phyloP scores from a whole-genome alignment of 2,329 filamentous ascomycete species.

The Sarocladium oryzae region DNA sequence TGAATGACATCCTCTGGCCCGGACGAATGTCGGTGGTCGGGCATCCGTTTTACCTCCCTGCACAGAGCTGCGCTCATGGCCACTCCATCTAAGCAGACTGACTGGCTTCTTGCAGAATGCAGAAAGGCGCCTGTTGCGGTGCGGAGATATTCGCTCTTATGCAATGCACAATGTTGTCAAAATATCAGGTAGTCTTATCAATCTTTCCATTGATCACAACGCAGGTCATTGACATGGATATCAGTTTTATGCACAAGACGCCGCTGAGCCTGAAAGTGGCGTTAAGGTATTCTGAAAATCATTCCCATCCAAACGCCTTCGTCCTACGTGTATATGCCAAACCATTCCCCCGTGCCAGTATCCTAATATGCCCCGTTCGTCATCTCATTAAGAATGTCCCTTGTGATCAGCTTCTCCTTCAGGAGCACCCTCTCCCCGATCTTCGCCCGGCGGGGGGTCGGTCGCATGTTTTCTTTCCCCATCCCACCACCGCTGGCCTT shows the following conservation, averaged over 20 bases:
- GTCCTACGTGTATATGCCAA: constrained; percentile 7
- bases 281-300: constrained; percentile 9
- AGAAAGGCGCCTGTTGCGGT: too few species aligned
- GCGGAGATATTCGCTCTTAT: too few species aligned
- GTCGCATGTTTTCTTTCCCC: constrained; percentile 40
- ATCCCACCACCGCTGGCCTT: constrained; percentile 17
- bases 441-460: constrained; percentile 48
- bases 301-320: constrained; percentile 6
- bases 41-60: too few species aligned
- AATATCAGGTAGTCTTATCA: too few species aligned
- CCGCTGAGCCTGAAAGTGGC: not conserved
- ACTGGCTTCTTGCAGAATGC: too few species aligned
- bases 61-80: too few species aligned
- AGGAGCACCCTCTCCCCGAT: constrained; percentile 57
- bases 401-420: constrained; percentile 61
- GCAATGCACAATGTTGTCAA: too few species aligned
- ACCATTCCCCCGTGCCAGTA: not conserved
- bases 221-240: too few species aligned
- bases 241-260: too few species aligned
- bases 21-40: not conserved
- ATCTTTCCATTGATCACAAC: too few species aligned
- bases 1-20: not conserved
- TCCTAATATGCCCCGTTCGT: constrained; percentile 35
- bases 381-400: constrained; percentile 73
- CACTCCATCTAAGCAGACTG: too few species aligned